Evolutionary conservation across 371 early-diverging fungal genomes (phyloP).

Genomic region (Rhizopus microsporus): DNA sequence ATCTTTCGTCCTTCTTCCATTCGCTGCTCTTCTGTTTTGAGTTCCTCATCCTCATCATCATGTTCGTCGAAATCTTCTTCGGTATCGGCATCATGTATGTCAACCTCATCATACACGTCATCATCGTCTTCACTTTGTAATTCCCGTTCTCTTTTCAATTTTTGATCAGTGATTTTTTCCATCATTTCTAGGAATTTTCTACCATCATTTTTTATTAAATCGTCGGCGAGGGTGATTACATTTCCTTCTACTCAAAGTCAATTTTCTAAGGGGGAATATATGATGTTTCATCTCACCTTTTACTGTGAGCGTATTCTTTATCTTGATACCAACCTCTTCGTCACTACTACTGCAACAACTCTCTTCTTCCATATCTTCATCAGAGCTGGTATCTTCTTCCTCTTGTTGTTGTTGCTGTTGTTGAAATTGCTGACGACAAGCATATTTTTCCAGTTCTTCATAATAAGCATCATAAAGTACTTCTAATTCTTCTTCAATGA

Average conservation of each 20-base stretch:
- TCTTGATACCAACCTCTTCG: slow-evolving; percentile 24
- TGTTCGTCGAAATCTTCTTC: slow-evolving; percentile 53
- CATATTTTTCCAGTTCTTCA: slow-evolving; percentile 87
- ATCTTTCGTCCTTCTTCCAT: slow-evolving; percentile 89
- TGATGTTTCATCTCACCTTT: slow-evolving; percentile 45
- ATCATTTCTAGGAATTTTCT: slow-evolving; percentile 91
- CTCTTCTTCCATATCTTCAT: slow-evolving; percentile 21
- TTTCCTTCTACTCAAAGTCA: slow-evolving; percentile 52
- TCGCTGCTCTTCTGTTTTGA: slow-evolving; percentile 76
- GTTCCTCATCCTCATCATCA: slow-evolving; percentile 40
- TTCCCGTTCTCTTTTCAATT: slow-evolving; percentile 74
- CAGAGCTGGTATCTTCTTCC: slow-evolving; percentile 24
- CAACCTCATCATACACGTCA: slow-evolving; percentile 47
- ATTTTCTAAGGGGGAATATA: slow-evolving; percentile 11
- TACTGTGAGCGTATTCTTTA: slow-evolving; percentile 32
- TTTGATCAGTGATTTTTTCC: slow-evolving; percentile 88
- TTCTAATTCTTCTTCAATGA: slow-evolving; percentile 91
- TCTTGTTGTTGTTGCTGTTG: slow-evolving; percentile 2
- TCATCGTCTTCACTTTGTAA: slow-evolving; percentile 24
- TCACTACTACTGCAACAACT: slow-evolving; percentile 23
- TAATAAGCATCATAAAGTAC: slow-evolving; percentile 91
- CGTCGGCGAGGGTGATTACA: slow-evolving; percentile 87
- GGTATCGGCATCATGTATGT: slow-evolving; percentile 60
- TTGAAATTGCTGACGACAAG: slow-evolving; percentile 70
- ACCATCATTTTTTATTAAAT: slow-evolving; percentile 87